Conservation (phyloP, 257 asterid genomes). For the Paulownia fortunei region DNA sequence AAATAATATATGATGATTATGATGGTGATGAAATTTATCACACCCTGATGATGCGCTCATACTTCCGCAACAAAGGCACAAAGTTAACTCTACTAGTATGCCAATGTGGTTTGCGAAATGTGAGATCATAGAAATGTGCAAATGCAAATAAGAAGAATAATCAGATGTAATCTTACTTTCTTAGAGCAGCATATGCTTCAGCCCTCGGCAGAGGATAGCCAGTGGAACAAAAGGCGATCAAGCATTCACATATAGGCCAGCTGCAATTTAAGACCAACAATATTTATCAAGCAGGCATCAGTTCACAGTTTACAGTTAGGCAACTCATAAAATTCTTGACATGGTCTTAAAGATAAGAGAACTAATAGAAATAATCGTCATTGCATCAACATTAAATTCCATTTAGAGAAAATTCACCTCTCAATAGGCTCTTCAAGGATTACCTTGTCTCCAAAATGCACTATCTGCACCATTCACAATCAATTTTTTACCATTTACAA, state of each 20-base stretch:
- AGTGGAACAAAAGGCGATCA: slow-evolving; percentile 86
- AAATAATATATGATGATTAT: slow-evolving; percentile 1
- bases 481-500: not conserved
- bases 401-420: slow-evolving; percentile 53
- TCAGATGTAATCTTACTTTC: slow-evolving; percentile 64
- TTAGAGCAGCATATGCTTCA: slow-evolving; percentile 89
- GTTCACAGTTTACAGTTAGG: slow-evolving; percentile 9
- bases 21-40: not conserved
- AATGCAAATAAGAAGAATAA: slow-evolving; percentile 14
- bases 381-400: not conserved
- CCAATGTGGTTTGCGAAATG: slow-evolving; percentile 20
- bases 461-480: slow-evolving; percentile 56
- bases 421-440: slow-evolving; percentile 91
- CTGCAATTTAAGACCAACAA: slow-evolving; percentile 47
- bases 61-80: not conserved
- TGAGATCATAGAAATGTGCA: not conserved
- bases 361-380: not conserved
- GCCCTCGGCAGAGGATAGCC: slow-evolving; percentile 93
- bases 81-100: not conserved
- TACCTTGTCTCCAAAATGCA: slow-evolving; percentile 87
- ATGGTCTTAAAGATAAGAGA: not conserved
- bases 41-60: not conserved
- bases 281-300: slow-evolving; percentile 18
- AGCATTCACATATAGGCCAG: slow-evolving; percentile 96
- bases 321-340: not conserved